Conservation (phyloP, 139 green algal species). For the Eudorina sp. region DNA sequence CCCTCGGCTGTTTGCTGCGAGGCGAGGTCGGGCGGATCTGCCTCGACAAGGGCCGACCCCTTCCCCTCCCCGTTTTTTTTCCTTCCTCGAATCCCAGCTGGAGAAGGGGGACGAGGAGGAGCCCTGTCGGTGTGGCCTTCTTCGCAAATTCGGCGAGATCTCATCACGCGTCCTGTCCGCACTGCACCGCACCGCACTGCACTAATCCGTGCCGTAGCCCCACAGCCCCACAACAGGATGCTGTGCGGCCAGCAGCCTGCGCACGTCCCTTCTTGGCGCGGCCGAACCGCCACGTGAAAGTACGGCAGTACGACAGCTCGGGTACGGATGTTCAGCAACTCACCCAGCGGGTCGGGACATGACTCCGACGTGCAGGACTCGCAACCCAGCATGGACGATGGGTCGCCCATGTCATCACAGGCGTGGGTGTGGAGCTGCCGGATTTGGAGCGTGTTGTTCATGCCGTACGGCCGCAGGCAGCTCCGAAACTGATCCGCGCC, state of each 20-base stretch:
- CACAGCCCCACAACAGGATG: too few relatives aligned
- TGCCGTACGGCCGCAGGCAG: constrained; percentile 18
- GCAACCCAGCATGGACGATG: background rate
- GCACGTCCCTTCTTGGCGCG: background rate
- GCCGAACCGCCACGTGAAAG: background rate
- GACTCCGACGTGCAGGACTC: background rate
- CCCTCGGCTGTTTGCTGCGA: too few relatives aligned
- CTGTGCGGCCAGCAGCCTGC: background rate
- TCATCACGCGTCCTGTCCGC: too few relatives aligned
- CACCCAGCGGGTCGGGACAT: constrained; percentile 24
- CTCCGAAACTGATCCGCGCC: background rate
- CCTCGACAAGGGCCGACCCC: too few relatives aligned
- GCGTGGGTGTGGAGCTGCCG: background rate
- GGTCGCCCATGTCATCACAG: background rate
- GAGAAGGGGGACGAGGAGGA: too few relatives aligned
- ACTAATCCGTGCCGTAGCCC: too few relatives aligned
- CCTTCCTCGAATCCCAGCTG: too few relatives aligned
- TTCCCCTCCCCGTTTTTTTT: too few relatives aligned
- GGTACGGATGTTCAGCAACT: background rate
- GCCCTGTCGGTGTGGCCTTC: too few relatives aligned
- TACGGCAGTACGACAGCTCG: background rate
- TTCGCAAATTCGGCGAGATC: too few relatives aligned
- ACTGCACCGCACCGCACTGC: too few relatives aligned
- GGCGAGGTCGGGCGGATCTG: too few relatives aligned
- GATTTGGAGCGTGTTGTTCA: background rate